Evolutionary conservation across 495 filamentous ascomycete species (phyloP).

Genomic region (Trichoderma virens): DNA sequence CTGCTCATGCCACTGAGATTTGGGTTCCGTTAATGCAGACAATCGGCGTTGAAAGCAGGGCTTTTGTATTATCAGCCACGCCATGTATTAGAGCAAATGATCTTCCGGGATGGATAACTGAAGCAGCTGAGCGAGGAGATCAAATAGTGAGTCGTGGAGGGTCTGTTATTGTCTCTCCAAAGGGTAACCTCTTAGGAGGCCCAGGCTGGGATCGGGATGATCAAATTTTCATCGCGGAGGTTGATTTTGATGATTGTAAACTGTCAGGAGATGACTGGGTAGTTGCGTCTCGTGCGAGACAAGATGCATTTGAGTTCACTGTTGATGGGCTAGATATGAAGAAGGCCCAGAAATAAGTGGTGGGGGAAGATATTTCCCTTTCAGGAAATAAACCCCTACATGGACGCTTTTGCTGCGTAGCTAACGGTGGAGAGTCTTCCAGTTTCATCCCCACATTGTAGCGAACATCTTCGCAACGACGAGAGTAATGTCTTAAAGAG

Average conservation of each 20-base stretch:
- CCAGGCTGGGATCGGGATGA: background rate
- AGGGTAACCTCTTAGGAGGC: background rate
- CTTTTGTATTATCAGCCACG: constrained; percentile 63
- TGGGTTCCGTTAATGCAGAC: constrained; percentile 68
- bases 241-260: background rate
- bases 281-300: background rate
- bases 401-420: too few relatives aligned
- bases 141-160: constrained; percentile 49
- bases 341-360: too few relatives aligned
- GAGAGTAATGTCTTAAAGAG: too few relatives aligned
- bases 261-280: background rate
- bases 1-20: constrained; percentile 62
- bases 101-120: constrained; percentile 21
- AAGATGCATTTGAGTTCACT: background rate
- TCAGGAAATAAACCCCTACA: too few relatives aligned
- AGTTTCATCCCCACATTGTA: too few relatives aligned
- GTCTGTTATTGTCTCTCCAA: constrained; percentile 60
- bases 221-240: background rate
- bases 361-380: too few relatives aligned
- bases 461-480: too few relatives aligned
- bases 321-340: background rate
- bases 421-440: too few relatives aligned
- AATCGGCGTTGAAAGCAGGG: constrained; percentile 56
- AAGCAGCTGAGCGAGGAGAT: constrained; percentile 1
- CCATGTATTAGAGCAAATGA: constrained; percentile 45